Percentiles rank a stretch among this genome's conserved stretches.
Evolutionary conservation across 768 basidiomycete genomes (phyloP).

Genomic region (Mycena rosella): DNA sequence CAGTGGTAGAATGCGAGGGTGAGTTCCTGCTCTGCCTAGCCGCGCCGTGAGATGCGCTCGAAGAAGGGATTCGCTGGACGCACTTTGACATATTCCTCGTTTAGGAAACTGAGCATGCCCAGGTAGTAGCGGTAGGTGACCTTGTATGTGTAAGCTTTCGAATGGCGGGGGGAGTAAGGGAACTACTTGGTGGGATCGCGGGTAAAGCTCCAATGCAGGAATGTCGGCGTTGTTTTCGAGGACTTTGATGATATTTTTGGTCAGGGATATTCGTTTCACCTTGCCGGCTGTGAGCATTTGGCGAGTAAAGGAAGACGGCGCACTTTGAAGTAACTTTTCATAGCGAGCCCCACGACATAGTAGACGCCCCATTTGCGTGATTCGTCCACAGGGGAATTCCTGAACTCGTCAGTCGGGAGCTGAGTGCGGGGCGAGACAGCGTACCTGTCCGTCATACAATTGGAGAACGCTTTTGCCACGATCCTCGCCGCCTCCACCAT

Average conservation of each 20-base stretch:
- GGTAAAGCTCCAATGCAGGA: slow-evolving; percentile 81
- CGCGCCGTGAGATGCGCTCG: not conserved
- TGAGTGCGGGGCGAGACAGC: not conserved
- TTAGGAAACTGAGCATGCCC: slow-evolving; percentile 94
- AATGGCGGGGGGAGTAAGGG: not conserved
- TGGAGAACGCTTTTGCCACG: slow-evolving; percentile 90
- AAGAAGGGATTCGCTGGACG: slow-evolving; percentile 29
- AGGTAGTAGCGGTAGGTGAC: slow-evolving; percentile 94
- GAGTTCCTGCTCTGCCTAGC: slow-evolving; percentile 86
- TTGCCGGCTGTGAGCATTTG: slow-evolving; percentile 44
- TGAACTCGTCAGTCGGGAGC: slow-evolving; percentile 41
- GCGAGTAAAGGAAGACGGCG: slow-evolving; percentile 3
- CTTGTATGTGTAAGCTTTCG: not conserved
- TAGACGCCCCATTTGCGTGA: slow-evolving; percentile 94
- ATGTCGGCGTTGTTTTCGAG: slow-evolving; percentile 89
- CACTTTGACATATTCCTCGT: slow-evolving; percentile 91
- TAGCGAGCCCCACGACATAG: slow-evolving; percentile 88
- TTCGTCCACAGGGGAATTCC: slow-evolving; percentile 76
- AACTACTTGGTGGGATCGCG: slow-evolving; percentile 85
- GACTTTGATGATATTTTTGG: slow-evolving; percentile 92
- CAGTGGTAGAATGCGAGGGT: slow-evolving; percentile 90
- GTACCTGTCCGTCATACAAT: slow-evolving; percentile 84
- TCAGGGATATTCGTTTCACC: slow-evolving; percentile 92
- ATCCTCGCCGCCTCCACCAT: slow-evolving; percentile 91
- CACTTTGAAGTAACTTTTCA: slow-evolving; percentile 92